A percentile compares a stretch with the other conserved stretches of the same genome.
Conservation (phyloP, 768 basidiomycete genomes). For the Lactarius trivialis region DNA sequence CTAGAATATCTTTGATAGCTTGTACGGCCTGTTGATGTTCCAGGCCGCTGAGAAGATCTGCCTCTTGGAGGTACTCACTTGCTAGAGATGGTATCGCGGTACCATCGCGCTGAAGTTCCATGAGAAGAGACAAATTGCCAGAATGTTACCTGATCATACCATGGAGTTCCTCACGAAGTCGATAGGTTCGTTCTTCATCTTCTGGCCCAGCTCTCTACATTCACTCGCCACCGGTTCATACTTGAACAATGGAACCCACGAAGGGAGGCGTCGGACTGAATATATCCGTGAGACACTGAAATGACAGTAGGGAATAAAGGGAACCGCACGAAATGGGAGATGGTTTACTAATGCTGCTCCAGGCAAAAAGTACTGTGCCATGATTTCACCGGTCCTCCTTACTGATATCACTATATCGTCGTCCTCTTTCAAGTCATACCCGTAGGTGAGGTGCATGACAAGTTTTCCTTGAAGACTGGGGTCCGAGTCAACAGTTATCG, state of each 20-base stretch:
- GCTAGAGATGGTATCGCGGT: constrained; percentile 9
- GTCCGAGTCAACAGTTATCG: background rate
- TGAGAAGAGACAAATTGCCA: background rate
- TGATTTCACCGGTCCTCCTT: background rate
- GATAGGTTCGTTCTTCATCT: constrained; percentile 7
- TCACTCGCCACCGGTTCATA: constrained; percentile 1
- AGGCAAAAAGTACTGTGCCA: background rate
- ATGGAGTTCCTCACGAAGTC: constrained; percentile 7
- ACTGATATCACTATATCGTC: background rate
- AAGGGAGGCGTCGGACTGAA: constrained; percentile 11
- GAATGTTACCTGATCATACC: background rate
- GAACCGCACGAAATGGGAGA: constrained; percentile 7
- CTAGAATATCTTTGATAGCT: background rate
- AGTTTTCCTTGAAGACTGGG: constrained; percentile 6
- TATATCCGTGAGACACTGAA: background rate
- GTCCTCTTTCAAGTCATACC: constrained; percentile 5
- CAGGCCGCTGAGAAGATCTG: background rate
- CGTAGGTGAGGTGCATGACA: constrained; percentile 10
- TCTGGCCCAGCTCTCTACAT: background rate
- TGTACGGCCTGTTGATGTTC: background rate
- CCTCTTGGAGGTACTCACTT: background rate
- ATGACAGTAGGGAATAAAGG: too few species aligned
- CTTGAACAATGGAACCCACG: constrained; percentile 13
- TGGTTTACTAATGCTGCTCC: constrained; percentile 4
- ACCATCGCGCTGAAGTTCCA: background rate